Evolutionary conservation across 345 rosid species (phyloP).

Genomic region (Acer saccharum): DNA sequence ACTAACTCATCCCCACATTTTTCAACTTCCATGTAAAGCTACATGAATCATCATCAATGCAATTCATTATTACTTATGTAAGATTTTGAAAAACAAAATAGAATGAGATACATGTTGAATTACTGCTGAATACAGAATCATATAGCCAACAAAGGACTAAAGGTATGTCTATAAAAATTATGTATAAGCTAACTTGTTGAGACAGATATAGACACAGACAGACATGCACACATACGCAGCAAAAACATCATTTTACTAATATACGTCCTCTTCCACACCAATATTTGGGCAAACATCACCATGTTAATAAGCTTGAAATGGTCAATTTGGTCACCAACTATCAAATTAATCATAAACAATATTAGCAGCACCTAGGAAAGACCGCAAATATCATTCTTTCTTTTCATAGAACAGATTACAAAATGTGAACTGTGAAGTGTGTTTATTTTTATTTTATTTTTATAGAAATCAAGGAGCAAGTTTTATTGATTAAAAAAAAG

Average conservation of each 20-base stretch:
- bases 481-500: too few species aligned
- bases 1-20: conserved; percentile 67
- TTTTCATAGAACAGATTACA: too few species aligned
- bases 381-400: too few species aligned
- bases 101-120: background rate
- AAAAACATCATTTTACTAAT: background rate
- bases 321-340: background rate
- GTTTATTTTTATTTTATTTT: too few species aligned
- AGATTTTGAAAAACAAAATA: background rate
- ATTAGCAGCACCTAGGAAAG: too few species aligned
- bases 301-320: background rate
- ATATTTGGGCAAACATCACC: background rate
- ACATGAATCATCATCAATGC: conserved; percentile 10
- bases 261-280: background rate
- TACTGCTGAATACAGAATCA: background rate
- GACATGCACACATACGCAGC: background rate
- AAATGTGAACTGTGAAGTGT: too few species aligned
- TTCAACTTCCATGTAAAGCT: conserved; percentile 81
- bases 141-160: background rate
- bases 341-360: background rate
- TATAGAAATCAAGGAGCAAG: too few species aligned
- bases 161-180: conserved; percentile 1
- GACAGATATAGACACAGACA: background rate
- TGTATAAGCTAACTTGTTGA: background rate
- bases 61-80: background rate